phyloP scores from a whole-genome alignment of 495 filamentous ascomycete species.

The Platismatia glauca region DNA sequence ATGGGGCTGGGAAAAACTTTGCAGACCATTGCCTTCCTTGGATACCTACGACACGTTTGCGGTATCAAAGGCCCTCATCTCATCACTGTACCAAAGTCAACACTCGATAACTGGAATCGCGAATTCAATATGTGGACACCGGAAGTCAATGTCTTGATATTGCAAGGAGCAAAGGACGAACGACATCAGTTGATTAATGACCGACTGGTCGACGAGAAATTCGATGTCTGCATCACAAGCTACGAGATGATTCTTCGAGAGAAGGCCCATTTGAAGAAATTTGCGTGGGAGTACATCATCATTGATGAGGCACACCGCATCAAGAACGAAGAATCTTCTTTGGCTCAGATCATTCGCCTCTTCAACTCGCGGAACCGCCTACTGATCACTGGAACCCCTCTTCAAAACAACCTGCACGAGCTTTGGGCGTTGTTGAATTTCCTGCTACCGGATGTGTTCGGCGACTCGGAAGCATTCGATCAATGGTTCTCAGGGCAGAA shows the following conservation, averaged over 20 bases:
- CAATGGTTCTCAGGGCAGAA: conserved; percentile 92
- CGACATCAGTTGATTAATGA: conserved; percentile 83
- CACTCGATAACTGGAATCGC: conserved; percentile 95
- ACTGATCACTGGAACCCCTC: conserved; percentile 91
- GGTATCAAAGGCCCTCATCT: conserved; percentile 90
- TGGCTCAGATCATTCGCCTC: conserved; percentile 92
- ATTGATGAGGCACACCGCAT: conserved; percentile 99
- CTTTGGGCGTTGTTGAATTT: conserved; percentile 99
- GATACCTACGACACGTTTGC: conserved; percentile 83
- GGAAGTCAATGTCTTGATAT: conserved; percentile 85
- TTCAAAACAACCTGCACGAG: conserved; percentile 98
- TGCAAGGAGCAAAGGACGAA: conserved; percentile 94
- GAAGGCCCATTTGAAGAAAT: conserved; percentile 91
- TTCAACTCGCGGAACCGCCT: conserved; percentile 95
- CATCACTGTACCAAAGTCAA: conserved; percentile 91
- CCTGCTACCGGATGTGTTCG: conserved; percentile 93
- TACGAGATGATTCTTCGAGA: conserved; percentile 96
- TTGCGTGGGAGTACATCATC: conserved; percentile 99
- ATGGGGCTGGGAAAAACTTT: conserved; percentile 95
- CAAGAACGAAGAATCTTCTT: conserved; percentile 97
- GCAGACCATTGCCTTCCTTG: conserved; percentile 85
- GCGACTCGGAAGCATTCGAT: conserved; percentile 95
- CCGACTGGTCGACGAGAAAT: conserved; percentile 80
- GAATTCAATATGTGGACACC: conserved; percentile 94
- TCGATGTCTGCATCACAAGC: conserved; percentile 90